Base-by-base conservation (phyloP, 208 protist species). In the Leptomonas seymouri region DNA sequence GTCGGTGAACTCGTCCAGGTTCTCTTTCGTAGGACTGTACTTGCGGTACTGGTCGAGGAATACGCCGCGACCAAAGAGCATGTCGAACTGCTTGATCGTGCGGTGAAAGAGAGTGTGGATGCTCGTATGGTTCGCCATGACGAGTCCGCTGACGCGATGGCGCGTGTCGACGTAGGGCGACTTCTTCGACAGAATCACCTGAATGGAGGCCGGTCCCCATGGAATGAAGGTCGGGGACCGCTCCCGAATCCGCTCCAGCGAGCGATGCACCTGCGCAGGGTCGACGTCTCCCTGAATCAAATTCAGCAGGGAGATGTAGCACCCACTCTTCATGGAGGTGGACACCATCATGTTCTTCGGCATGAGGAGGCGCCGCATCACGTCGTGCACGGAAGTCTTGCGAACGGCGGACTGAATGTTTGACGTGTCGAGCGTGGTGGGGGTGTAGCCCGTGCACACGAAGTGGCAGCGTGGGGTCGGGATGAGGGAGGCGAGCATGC, bases 271-370 rank as follows among this genome's bases (percentile, higher is more conserved):
- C 86, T 99, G 95, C 5, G 94, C 96, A 0, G 98, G 98, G 82
- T 99, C 98, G 8, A 99, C 98, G 36, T 99, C 98, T 48, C 99
- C 99, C 74, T 99, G 98, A 71, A 99, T 99, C 53, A 99, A 98
- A 79, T 99, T 99, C 3, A 99, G 87, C 30, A 99, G 89, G 15
- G 98, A 99, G 25, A 99, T 95, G 78, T 99, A 99, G 71, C 94
- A 98, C 23, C 99, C 99, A 60, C 86, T 92, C 72, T 97, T 93
- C 78, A 92, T 94, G 1, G 86, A 89, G 20, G 82, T 89, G 44
- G 87, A 96, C 56, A 99, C 96, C 96, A 99, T 99, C 80, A 99
- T 98, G 78, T 99, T 99, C 77, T 99, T 99, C 27, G 98, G 97
- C 89, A 99, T 97, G 21, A 99, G 87, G 23, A 99, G 85, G 27